phyloP scores from a whole-genome alignment of 768 basidiomycete species.

The Russula foetens region DNA sequence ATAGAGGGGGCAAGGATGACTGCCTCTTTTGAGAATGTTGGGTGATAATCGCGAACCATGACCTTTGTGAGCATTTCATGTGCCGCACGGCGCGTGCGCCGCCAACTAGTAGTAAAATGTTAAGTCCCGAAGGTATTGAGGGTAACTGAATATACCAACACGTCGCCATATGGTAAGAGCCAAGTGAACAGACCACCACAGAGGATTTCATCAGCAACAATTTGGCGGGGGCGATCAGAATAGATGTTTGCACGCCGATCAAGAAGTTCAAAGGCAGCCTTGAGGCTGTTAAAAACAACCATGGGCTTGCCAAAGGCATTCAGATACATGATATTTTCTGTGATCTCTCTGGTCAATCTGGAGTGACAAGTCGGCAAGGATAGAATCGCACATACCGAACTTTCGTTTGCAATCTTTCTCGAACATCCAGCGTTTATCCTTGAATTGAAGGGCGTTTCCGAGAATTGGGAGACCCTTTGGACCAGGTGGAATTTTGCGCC shows the following conservation, averaged over 20 bases:
- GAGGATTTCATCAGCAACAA: not conserved
- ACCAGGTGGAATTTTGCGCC: conserved; percentile 2
- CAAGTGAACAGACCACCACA: not conserved
- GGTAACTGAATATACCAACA: not conserved
- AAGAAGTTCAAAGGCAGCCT: not conserved
- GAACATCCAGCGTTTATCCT: not conserved
- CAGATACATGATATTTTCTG: not conserved
- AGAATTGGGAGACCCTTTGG: not conserved
- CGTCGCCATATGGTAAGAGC: not conserved
- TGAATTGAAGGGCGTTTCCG: not conserved
- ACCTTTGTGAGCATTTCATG: conserved; percentile 10
- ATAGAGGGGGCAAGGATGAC: not conserved
- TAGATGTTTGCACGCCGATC: not conserved
- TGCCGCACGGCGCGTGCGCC: conserved; percentile 1
- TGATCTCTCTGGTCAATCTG: not conserved
- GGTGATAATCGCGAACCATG: conserved; percentile 5
- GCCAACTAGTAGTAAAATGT: not conserved
- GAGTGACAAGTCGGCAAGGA: not conserved
- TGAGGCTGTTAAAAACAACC: not conserved
- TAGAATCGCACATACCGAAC: not conserved
- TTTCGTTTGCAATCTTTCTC: not conserved
- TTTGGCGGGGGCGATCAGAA: not conserved
- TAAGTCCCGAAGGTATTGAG: not conserved
- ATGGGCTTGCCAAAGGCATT: not conserved
- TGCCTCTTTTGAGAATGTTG: not conserved